Evolutionary conservation across 352 stramenopile species (phyloP), one percentile per base, ranked within the genome.

Genomic region (Pythium pyrilobum): DNA sequence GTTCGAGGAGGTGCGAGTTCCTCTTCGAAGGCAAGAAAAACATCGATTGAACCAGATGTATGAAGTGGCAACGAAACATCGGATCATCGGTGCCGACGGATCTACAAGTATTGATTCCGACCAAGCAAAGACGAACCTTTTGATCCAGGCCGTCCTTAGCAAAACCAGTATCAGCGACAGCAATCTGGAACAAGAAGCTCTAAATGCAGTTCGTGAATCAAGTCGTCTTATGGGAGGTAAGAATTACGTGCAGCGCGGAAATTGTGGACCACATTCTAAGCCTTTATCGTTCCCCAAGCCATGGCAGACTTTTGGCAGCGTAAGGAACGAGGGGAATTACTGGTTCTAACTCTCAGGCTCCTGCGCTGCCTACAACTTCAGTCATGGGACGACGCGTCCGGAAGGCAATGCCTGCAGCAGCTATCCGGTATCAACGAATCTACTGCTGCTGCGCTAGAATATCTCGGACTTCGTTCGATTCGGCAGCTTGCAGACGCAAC

Each of bases 131-230:
- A 52, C 34, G 11, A 77, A 66, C 41, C 58, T 71, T 32, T 48
- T 77, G 9, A 51, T 77, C 38, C 69, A 77, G 64, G 69, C 69
- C 36, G 59, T 47, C 13, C 54, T 77, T 10, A 62, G 52, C 24
- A 42, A 53, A 12, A 36, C 46, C 0, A 28, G 39, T 3, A 21
- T 60, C 9, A 28, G 46, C 23, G 52, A 65, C 24, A 31, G 63
- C 4, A 33, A 48, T 2, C 45, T 74, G 12, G n/a, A 56, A 18
- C 21, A 59, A 31, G 69, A 72, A 37, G 59, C 55, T 33, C 13
- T 25, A 2, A 27, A 63, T 24, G 50, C 40, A 15, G 24, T 74
- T 12, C 49, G 63, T 36, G 36, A 38, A 24, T 32, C 55, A 1
- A 32, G 62, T 15, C 62, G 69, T 5, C 41, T 77, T n/a, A 43